Evolutionary conservation across 2,329 filamentous ascomycete species (phyloP), one percentile per base, ranked within the genome.

Genomic region (Neonectria coccinea): DNA sequence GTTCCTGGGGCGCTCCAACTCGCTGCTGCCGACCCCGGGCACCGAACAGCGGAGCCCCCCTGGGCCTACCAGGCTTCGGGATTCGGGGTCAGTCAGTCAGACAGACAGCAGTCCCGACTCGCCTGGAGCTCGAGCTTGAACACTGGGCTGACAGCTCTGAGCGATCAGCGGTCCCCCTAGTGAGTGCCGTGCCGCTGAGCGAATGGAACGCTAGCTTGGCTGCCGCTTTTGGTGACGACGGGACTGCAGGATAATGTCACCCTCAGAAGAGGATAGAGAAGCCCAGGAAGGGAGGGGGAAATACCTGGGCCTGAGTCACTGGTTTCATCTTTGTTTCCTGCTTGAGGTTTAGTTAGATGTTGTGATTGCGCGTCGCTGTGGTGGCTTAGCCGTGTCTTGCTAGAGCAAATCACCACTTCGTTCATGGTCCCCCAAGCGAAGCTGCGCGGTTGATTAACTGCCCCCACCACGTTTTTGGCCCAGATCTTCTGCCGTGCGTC

Each of bases 1-100:
- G 62, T 67, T 71, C 67, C 67, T 70, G 60, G 56, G 33, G 29
- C 36, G 39, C 27, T 16, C 25, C 47, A 6, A 11, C 5, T 31
- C 29, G 47, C 47, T 50, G 47, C 47, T 50, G 25, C 42, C 22
- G 42, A 25, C 39, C 25, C 45, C 18, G 27, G 39, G 39, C 10
- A 45, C 48, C 41, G 45, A 52, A 39, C 29, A 33, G 39, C 14
- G 14, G 36, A 14, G 14, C 36, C 8, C 36, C 44, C 55, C 55
- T 63, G 59, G 29, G 29, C 33, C 57, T 25, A 25, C 25, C 54
- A 48, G 60, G 54, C 50, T 63, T 63, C 54, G 58, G 58, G 52
- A 50, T 65, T 59, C 50, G 25, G 25, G 25, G 25, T 25, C 22
- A 22, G 22, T 20, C 22, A 22, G 22, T 22, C 22, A 22, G 22